Evolutionary conservation across 2,329 filamentous ascomycete genomes (phyloP).

Genomic region (Neofusicoccum kwambonambiense): DNA sequence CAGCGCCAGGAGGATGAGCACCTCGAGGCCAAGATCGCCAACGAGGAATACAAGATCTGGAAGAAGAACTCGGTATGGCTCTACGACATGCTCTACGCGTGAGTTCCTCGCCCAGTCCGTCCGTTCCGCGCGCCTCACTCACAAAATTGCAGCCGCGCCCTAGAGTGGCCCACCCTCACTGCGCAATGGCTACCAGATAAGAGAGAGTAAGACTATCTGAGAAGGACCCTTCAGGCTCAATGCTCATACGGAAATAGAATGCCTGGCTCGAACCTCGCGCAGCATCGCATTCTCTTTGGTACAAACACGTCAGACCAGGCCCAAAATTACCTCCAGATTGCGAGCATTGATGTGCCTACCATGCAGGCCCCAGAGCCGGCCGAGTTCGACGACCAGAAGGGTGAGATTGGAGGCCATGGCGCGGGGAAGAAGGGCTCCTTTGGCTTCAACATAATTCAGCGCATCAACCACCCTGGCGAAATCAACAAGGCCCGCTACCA

Average conservation of each 20-base stretch:
- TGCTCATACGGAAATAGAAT: slow-evolving; percentile 45
- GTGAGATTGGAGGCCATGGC: slow-evolving; percentile 92
- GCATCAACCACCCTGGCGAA: slow-evolving; percentile 93
- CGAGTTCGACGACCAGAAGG: slow-evolving; percentile 87
- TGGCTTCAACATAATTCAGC: slow-evolving; percentile 89
- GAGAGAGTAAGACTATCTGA: slow-evolving; percentile 59
- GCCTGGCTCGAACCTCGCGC: slow-evolving; percentile 80
- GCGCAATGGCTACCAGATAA: slow-evolving; percentile 98
- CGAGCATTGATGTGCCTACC: slow-evolving; percentile 89
- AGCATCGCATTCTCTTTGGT: slow-evolving; percentile 86
- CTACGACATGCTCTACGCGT: slow-evolving; percentile 94
- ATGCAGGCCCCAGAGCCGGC: slow-evolving; percentile 68
- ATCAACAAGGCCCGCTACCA: slow-evolving; percentile 99
- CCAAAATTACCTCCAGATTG: slow-evolving; percentile 91
- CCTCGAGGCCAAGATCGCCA: slow-evolving; percentile 82
- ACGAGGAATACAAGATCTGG: slow-evolving; percentile 99
- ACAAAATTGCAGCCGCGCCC: slow-evolving; percentile 63
- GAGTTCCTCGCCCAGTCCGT: slow-evolving; percentile 21
- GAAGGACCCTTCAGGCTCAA: background rate
- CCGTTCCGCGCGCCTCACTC: background rate
- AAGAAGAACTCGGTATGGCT: slow-evolving; percentile 99
- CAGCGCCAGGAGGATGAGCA: slow-evolving; percentile 64
- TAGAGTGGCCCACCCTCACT: slow-evolving; percentile 96
- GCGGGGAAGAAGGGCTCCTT: slow-evolving; percentile 68
- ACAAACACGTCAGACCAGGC: slow-evolving; percentile 88